phyloP scores from a whole-genome alignment of 2,329 filamentous ascomycete species.

The Huntiella savannae region DNA sequence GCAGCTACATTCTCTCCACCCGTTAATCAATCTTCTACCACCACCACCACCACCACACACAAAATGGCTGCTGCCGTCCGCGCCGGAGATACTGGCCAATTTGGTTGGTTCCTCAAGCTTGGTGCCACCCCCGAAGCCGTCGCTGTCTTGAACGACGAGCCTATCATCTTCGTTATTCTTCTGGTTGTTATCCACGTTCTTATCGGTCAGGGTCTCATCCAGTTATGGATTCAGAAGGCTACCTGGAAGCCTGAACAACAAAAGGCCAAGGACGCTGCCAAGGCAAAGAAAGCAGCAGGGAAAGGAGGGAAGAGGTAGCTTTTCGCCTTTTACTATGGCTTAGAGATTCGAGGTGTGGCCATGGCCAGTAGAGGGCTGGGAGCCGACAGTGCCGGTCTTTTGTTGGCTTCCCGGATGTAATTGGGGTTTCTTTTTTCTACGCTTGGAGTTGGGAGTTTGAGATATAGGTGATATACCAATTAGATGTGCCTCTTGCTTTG shows the following conservation, averaged over 20 bases:
- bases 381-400: too few species aligned
- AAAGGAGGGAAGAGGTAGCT: neutral
- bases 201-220: conserved; percentile 25
- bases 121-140: conserved; percentile 40
- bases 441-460: too few species aligned
- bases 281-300: conserved; percentile 17
- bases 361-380: too few species aligned
- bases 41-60: neutral
- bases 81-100: conserved; percentile 22
- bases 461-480: neutral
- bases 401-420: too few species aligned
- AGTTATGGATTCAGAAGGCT: conserved; percentile 40
- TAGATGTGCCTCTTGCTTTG: neutral
- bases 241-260: conserved; percentile 42
- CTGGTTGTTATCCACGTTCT: conserved; percentile 33
- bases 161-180: conserved; percentile 37
- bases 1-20: too few species aligned
- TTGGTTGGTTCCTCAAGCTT: conserved; percentile 36
- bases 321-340: too few species aligned
- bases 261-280: conserved; percentile 30
- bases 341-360: too few species aligned
- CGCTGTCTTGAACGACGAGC: conserved; percentile 41
- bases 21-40: neutral
- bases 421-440: too few species aligned
- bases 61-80: conserved; percentile 11